These are phyloP conservation scores for Prunella vulgaris DNA, from an alignment of 257 asterid genomes.

Conservation along the genomic window DNA sequence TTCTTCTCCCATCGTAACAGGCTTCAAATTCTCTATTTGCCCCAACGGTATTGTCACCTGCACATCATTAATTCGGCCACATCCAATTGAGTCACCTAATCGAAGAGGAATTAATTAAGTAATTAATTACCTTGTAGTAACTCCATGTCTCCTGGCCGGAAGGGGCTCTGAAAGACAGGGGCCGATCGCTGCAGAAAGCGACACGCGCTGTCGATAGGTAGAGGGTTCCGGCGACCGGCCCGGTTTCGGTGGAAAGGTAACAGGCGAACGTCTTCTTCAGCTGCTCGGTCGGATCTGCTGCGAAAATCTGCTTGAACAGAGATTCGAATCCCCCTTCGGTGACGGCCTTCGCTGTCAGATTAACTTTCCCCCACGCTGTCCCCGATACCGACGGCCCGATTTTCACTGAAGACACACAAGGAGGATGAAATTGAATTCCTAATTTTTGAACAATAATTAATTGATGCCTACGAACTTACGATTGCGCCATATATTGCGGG, in stretches of 20 bases:
- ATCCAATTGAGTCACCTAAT: too few relatives aligned
- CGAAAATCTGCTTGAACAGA: slow-evolving; percentile 57
- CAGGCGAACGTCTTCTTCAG: slow-evolving; percentile 82
- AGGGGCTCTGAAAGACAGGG: slow-evolving; percentile 65
- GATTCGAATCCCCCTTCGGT: slow-evolving; percentile 79
- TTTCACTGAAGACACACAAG: slow-evolving; percentile 36
- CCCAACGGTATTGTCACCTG: slow-evolving; percentile 65
- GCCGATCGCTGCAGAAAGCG: slow-evolving; percentile 78
- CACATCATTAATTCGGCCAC: not conserved
- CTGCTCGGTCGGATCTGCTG: slow-evolving; percentile 49
- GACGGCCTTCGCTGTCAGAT: slow-evolving; percentile 70
- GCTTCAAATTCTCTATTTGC: slow-evolving; percentile 49
- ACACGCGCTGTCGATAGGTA: slow-evolving; percentile 64
- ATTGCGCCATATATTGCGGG: slow-evolving; percentile 67
- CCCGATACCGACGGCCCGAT: slow-evolving; percentile 66
- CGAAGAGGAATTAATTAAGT: too few relatives aligned
- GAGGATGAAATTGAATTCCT: not conserved
- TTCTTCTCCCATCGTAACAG: slow-evolving; percentile 44
- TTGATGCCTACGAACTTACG: slow-evolving; percentile 41
- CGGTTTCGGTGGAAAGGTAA: slow-evolving; percentile 71
- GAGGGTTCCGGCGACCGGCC: slow-evolving; percentile 91
- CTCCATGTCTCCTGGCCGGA: slow-evolving; percentile 88
- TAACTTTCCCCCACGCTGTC: slow-evolving; percentile 82
- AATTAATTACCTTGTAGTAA: slow-evolving; percentile 90
- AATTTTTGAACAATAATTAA: not conserved